Evolutionary conservation across 306 rosid genomes (phyloP), one percentile per base, ranked within the genome.

Genomic region (Luffa aegyptiaca): DNA sequence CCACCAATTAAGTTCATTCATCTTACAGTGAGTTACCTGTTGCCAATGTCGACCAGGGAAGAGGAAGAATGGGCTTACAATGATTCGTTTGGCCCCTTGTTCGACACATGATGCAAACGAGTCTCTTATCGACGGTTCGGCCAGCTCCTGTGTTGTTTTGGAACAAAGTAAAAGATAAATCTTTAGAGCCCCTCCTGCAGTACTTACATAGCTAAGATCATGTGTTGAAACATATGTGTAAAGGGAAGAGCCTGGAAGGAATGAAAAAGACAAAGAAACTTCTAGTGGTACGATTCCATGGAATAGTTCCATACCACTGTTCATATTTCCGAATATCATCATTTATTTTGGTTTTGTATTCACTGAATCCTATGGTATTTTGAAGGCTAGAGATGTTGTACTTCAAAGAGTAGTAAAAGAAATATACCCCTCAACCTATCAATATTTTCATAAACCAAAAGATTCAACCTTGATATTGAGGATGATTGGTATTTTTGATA

Each of bases 31-130:
- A 76, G 81, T 59, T 83, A 92, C 97, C 97, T 90, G 90, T 81
- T 82, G 84, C 97, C 97, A 95, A 65, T 92, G 97, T 78, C 96
- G 88, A 62, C 98, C 97, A 3, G 98, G 98, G 68, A 87, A 86
- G 77, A 95, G 93, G 82, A 95, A 95, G 86, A 95, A 95, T 0
- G 98, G 97, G 83, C 96, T 90, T 17, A 95, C 75, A 57, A 95
- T 82, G 44, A 92, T 61, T 6, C 91, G 92, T 59, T 55, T 17
- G 51, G 97, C 97, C 45, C 98, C 97, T 85, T 79, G 93, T 75
- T 82, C 81, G 68, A 95, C 83, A 5, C 97, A 92, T 26, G 87
- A 87, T 68, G 75, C 80, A 79, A 95, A 92, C 17, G 97, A 89
- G 52, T 84, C 90, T 42, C 37, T 72, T 82, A 95, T 92, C 35